Evolutionary conservation across 768 basidiomycete species (phyloP).

Genomic region (Tulasnella sp.): DNA sequence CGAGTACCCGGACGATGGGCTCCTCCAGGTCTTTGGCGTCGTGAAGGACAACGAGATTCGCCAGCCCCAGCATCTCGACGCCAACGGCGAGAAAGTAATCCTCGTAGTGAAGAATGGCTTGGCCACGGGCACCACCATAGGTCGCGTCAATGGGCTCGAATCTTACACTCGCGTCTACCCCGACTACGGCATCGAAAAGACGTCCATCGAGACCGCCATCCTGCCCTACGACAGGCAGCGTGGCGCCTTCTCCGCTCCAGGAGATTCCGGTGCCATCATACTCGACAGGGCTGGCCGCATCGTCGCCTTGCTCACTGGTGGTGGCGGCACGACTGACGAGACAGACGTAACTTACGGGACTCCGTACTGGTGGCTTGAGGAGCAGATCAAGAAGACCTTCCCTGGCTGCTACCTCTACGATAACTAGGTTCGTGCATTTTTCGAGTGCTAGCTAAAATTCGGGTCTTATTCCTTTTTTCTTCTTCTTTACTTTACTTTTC

Average conservation of each 20-base stretch:
- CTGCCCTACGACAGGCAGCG: constrained; percentile 1
- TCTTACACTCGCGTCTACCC: constrained; percentile 21
- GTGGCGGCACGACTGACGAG: neutral
- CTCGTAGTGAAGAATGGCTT: constrained; percentile 24
- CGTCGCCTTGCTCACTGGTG: constrained; percentile 10
- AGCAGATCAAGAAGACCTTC: no score
- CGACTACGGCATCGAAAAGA: constrained; percentile 15
- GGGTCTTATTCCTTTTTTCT: no score
- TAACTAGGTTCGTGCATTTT: no score
- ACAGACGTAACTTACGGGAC: neutral
- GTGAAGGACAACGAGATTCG: constrained; percentile 21
- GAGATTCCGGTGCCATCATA: constrained; percentile 8
- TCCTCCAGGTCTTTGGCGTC: constrained; percentile 22
- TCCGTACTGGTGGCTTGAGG: no score
- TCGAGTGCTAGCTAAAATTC: no score
- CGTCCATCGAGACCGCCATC: constrained; percentile 2
- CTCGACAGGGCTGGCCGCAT: constrained; percentile 3
- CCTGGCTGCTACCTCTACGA: no score
- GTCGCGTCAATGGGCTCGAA: constrained; percentile 21
- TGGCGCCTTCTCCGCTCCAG: constrained; percentile 5
- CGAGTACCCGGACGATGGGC: constrained; percentile 23
- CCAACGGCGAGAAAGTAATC: constrained; percentile 21
- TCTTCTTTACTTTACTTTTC: no score
- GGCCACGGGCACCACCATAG: constrained; percentile 24
- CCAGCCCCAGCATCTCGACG: constrained; percentile 19